Evolutionary conservation across 352 stramenopile species (phyloP), one percentile per base, ranked within the genome.

Genomic region (Phytophthora sansomeana): DNA sequence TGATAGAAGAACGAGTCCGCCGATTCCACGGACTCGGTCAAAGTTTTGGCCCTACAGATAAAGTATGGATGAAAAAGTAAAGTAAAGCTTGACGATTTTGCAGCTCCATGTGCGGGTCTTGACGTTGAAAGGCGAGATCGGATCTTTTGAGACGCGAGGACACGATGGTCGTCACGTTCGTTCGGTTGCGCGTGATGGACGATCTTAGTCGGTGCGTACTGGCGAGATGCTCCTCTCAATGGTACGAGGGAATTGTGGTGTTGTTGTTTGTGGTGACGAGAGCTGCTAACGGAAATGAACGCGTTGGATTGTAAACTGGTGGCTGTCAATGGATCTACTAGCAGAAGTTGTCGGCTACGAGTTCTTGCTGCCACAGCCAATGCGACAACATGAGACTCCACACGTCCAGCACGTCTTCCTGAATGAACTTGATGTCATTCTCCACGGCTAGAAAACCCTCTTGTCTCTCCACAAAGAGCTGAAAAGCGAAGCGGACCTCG

Each of bases 51-150:
- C 65, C 42, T 77, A 74, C 56, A 77, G 65, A 77, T 77, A 74
- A 74, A 77, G 69, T 77, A 77, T 11, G 64, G 69, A 77, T 77
- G 58, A 75, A 72, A 32, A 64, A 74, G 66, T 77, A 74, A 77
- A 77, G 64, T 77, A 74, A 77, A 67, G 36, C 47, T 71, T 73
- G 58, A 69, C 44, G 46, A 69, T 73, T 73, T 73, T 69, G 53
- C 58, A 66, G 41, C 51, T 59, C 33, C 21, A 24, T 24, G 21
- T 24, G 21, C 21, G 3, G 21, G 21, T 24, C 21, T 24, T 24
- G 21, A 24, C 21, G 21, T 24, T 24, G 21, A 24, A 24, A 24
- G 51, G 41, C 51, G 38, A 14, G 30, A 26, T 29, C 6, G 14
- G 28, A 54, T 54, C 46, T 51, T 48, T n/a, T n/a, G n/a, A n/a